Percentiles rank a stretch among this genome's conserved stretches.
Evolutionary conservation across 345 rosid genomes (phyloP).

Genomic region (Cardiospermum halicacabum): DNA sequence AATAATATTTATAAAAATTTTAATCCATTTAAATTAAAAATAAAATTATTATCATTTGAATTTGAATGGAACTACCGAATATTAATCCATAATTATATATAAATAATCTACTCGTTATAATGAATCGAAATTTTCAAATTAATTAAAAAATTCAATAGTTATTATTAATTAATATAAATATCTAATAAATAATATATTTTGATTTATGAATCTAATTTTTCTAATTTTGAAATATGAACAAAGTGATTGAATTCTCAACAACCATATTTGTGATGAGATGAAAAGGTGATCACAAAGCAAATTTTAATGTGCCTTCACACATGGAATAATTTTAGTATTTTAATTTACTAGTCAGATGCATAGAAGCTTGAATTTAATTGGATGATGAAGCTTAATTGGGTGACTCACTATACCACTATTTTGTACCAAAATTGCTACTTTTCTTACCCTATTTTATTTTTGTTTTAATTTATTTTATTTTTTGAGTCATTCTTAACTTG

Average conservation of each 20-base stretch:
- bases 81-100: too few species aligned
- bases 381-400: constrained; percentile 26
- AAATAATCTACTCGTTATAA: too few species aligned
- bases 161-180: too few species aligned
- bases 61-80: too few species aligned
- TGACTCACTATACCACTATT: constrained; percentile 36
- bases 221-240: too few species aligned
- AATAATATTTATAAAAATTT: too few species aligned
- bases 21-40: too few species aligned
- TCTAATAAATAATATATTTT: too few species aligned
- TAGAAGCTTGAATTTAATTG: constrained; percentile 16
- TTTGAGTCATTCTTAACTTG: constrained; percentile 16
- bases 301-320: not conserved
- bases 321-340: constrained; percentile 5
- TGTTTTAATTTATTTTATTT: constrained; percentile 3
- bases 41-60: too few species aligned
- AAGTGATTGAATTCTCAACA: not conserved
- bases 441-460: not conserved
- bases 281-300: constrained; percentile 9
- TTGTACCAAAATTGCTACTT: constrained; percentile 12
- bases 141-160: too few species aligned
- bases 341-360: not conserved
- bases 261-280: not conserved
- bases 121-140: too few species aligned
- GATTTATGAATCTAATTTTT: too few species aligned